Percentiles rank a stretch among this genome's conserved stretches.
phyloP scores from a whole-genome alignment of 495 filamentous ascomycete species.

The Cetradonia linearis region DNA sequence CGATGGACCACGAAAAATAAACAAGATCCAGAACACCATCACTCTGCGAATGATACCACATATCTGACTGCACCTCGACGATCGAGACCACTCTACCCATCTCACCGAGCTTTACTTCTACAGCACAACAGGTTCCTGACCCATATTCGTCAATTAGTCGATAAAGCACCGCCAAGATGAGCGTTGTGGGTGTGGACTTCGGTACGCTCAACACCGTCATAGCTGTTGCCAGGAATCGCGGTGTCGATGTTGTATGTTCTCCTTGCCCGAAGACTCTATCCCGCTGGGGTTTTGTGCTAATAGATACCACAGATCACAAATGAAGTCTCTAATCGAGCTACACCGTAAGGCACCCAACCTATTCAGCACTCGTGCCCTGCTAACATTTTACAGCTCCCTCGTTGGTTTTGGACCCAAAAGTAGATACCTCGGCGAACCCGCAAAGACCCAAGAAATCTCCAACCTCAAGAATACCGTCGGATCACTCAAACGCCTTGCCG shows the following conservation, averaged over 20 bases:
- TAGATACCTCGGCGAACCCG: slow-evolving; percentile 85
- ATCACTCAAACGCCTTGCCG: slow-evolving; percentile 83
- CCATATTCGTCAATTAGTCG: neutral
- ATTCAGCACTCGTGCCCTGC: slow-evolving; percentile 19
- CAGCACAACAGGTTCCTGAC: neutral
- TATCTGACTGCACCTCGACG: neutral
- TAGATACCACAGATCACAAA: slow-evolving; percentile 59
- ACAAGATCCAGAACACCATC: neutral
- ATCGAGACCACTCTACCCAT: slow-evolving; percentile 4
- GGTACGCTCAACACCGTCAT: slow-evolving; percentile 95
- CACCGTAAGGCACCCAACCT: slow-evolving; percentile 60
- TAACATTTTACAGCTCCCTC: slow-evolving; percentile 55
- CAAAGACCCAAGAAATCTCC: slow-evolving; percentile 97
- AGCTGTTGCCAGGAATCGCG: slow-evolving; percentile 92
- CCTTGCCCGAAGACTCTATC: neutral
- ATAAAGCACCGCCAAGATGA: slow-evolving; percentile 43
- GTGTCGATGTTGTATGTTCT: slow-evolving; percentile 82
- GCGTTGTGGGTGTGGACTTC: slow-evolving; percentile 85
- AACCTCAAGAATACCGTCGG: slow-evolving; percentile 98
- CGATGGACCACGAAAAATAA: slow-evolving; percentile 4
- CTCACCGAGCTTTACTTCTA: neutral
- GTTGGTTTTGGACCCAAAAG: slow-evolving; percentile 91
- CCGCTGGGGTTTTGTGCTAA: slow-evolving; percentile 35
- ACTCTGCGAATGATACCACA: neutral
- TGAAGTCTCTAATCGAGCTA: slow-evolving; percentile 97